A percentile compares a stretch with the other conserved stretches of the same genome.
Conservation (phyloP, 306 rosid species). For the Hylodesmum podocarpum region DNA sequence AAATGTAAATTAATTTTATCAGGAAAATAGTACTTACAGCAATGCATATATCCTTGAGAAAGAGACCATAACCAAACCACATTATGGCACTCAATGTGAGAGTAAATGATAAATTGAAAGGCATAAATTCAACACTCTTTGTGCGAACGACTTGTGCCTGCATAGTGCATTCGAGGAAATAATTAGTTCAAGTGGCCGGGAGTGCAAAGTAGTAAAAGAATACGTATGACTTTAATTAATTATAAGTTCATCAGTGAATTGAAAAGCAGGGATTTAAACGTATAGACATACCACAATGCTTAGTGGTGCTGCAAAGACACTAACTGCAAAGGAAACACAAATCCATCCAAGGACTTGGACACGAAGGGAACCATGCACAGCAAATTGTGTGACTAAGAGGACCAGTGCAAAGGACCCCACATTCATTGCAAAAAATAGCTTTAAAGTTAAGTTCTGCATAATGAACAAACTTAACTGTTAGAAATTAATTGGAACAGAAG, state of each 20-base stretch:
- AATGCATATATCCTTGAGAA: conserved; percentile 70
- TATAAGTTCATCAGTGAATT: neutral
- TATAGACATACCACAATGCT: conserved; percentile 68
- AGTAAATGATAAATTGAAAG: conserved; percentile 69
- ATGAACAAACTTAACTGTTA: neutral
- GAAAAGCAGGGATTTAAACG: conserved; percentile 7
- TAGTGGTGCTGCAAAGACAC: conserved; percentile 85
- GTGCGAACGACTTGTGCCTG: conserved; percentile 78
- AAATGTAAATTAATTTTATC: neutral
- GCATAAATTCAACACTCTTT: conserved; percentile 83
- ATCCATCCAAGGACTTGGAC: conserved; percentile 78
- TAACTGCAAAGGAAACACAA: conserved; percentile 58
- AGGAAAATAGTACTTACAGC: conserved; percentile 49
- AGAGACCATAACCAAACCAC: conserved; percentile 85
- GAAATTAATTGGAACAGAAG: neutral
- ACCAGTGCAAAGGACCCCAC: conserved; percentile 54
- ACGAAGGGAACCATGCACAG: conserved; percentile 31
- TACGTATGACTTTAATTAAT: too few relatives aligned
- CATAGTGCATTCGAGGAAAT: neutral
- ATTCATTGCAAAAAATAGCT: conserved; percentile 58
- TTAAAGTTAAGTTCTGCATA: conserved; percentile 56
- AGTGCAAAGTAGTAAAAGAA: neutral
- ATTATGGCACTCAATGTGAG: conserved; percentile 78
- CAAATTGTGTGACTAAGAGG: conserved; percentile 45
- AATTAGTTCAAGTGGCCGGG: neutral